Base-by-base conservation (phyloP, 345 rosid genomes). In the Eucalyptus coolabah region DNA sequence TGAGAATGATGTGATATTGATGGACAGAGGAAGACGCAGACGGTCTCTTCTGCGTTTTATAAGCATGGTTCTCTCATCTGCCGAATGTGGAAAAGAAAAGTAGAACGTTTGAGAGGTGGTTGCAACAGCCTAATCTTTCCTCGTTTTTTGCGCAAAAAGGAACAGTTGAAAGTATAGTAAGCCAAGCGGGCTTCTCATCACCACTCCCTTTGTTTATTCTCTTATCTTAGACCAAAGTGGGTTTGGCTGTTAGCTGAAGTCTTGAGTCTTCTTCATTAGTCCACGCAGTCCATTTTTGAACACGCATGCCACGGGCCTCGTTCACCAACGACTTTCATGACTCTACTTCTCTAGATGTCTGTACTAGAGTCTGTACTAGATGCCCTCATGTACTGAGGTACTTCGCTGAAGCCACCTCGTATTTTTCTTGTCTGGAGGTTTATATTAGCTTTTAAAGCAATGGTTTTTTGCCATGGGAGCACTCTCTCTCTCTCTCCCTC, bases 81-180 rank as follows among this genome's bases (percentile, higher is more conserved):
- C 92, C 89, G 83, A 86, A 30, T 12, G n/a, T 47, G 59, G 81
- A 9, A 63, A 77, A 44, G 54, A 56, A 32, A 42, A 49, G 23
- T 59, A 37, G 83, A 37, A 77, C 59, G 65, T 89, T 9, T 60
- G 87, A 90, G 89, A 89, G 94, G 90, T 90, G 89, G 91, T 92
- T 90, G 90, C 86, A 88, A 90, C 88, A 87, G 89, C 83, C 88
- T 42, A 34, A 77, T 37, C 16, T 77, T 77, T 40, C 45, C 45
- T 37, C 3, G 5, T 9, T 32, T 37, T 77, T 77, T 37, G 83
- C 83, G 47, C 47, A 21, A 77, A 77, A 10, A 10, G 83, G 83
- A 6, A 37, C 3, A 6, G 83, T 77, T 77, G 83, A 77, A 77
- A 77, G 83, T 77, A 77, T 21, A 77, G 83, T 77, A 77, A 37